Evolutionary conservation across 1,139 yeast species (phyloP).

Genomic region (Pichia sp.): DNA sequence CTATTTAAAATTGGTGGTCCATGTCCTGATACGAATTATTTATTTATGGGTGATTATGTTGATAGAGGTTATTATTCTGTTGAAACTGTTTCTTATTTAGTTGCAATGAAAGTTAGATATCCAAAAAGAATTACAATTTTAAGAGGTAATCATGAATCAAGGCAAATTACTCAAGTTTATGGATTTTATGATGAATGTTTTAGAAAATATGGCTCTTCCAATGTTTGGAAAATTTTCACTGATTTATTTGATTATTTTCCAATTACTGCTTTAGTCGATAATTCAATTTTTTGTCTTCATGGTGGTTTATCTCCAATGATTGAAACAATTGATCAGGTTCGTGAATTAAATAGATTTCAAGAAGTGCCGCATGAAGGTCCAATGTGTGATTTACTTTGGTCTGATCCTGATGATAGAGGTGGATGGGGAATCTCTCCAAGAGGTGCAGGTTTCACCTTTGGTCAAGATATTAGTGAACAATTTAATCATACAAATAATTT

Average conservation of each 20-base stretch:
- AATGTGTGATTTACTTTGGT: conserved; percentile 96
- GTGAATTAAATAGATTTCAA: conserved; percentile 59
- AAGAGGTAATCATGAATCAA: conserved; percentile 94
- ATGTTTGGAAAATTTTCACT: conserved; percentile 77
- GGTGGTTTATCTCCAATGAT: conserved; percentile 96
- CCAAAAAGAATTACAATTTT: conserved; percentile 90
- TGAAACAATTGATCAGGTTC: conserved; percentile 80
- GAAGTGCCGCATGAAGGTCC: conserved; percentile 99
- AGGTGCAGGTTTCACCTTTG: conserved; percentile 96
- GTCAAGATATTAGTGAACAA: conserved; percentile 78
- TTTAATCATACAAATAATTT: conserved; percentile 77
- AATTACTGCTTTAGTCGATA: conserved; percentile 79
- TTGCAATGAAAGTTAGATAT: conserved; percentile 84
- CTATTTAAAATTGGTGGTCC: conserved; percentile 87
- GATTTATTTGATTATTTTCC: conserved; percentile 88
- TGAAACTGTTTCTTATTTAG: conserved; percentile 71
- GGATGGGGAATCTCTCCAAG: conserved; percentile 98
- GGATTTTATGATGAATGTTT: conserved; percentile 98
- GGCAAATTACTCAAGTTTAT: conserved; percentile 95
- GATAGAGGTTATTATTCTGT: conserved; percentile 96
- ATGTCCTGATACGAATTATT: conserved; percentile 74
- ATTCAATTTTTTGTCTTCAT: conserved; percentile 78
- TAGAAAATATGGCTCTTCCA: conserved; percentile 90
- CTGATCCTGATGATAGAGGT: conserved; percentile 94
- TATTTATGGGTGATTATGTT: conserved; percentile 88